These are phyloP conservation scores for Lasiodiplodia gonubiensis DNA, from an alignment of 2,329 filamentous ascomycete genomes.

Conservation along the genomic window DNA sequence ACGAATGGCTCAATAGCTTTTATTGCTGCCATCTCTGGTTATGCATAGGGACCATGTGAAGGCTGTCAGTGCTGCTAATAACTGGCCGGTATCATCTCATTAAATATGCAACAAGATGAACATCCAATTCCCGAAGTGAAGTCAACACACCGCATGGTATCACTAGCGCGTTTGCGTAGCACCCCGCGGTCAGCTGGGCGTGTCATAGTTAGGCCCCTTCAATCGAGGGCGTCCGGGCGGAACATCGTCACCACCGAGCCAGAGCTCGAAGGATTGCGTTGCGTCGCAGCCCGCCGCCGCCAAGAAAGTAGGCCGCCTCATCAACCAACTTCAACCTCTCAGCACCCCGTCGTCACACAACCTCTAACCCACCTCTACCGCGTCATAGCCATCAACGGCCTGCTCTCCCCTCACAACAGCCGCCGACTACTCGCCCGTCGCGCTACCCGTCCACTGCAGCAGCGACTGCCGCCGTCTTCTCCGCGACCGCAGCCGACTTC, in stretches of 20 bases:
- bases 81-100: background rate
- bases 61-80: background rate
- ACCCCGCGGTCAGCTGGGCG: slow-evolving; percentile 5
- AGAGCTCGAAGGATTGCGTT: slow-evolving; percentile 28
- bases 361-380: slow-evolving; percentile 5
- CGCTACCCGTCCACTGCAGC: background rate
- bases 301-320: slow-evolving; percentile 11
- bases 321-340: slow-evolving; percentile 11
- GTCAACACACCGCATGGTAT: background rate
- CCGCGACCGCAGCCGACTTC: slow-evolving; percentile 2
- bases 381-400: slow-evolving; percentile 4
- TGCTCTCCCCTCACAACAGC: background rate
- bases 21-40: background rate
- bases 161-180: background rate
- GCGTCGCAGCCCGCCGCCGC: slow-evolving; percentile 14
- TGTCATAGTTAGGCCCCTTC: background rate
- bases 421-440: background rate
- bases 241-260: slow-evolving; percentile 27
- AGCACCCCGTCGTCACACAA: background rate
- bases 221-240: slow-evolving; percentile 8
- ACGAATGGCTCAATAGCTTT: background rate
- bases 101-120: background rate
- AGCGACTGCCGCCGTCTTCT: background rate
- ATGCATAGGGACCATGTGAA: background rate
- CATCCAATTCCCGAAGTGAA: background rate